These are phyloP conservation scores for Ziziphus jujuba DNA, from an alignment of 306 rosid species.

Conservation along the genomic window DNA sequence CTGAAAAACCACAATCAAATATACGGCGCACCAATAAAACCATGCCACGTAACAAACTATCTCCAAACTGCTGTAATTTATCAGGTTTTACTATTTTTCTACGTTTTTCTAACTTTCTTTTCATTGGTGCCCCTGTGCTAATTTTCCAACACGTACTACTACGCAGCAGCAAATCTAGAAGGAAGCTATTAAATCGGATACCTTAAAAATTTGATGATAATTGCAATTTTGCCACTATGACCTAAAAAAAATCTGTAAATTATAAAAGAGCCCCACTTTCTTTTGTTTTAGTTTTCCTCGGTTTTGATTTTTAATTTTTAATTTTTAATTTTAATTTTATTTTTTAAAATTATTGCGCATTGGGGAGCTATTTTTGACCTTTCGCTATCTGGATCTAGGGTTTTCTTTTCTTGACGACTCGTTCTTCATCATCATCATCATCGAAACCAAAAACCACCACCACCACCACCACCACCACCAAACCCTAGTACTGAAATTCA, in stretches of 20 bases:
- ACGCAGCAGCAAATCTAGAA: background rate
- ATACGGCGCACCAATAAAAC: background rate
- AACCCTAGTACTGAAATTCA: slow-evolving; percentile 60
- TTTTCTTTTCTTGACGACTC: slow-evolving; percentile 57
- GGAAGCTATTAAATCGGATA: background rate
- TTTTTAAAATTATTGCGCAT: slow-evolving; percentile 23
- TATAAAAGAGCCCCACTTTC: background rate
- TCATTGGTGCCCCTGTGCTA: background rate
- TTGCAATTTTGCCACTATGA: background rate
- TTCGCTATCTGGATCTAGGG: slow-evolving; percentile 99
- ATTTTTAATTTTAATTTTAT: too few species aligned
- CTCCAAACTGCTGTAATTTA: background rate
- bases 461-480: slow-evolving; percentile 17
- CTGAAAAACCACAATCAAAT: background rate
- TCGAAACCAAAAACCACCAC: slow-evolving; percentile 14
- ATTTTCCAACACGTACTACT: slow-evolving; percentile 1
- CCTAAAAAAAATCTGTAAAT: background rate
- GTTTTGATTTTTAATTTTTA: slow-evolving; percentile 12
- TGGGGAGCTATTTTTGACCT: slow-evolving; percentile 65
- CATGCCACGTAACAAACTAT: background rate
- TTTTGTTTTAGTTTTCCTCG: background rate
- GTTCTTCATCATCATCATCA: slow-evolving; percentile 29
- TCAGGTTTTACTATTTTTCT: background rate
- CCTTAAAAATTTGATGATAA: background rate
- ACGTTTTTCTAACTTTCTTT: background rate